Base-by-base conservation (phyloP, 306 rosid genomes). In the Cucurbita moschata region DNA sequence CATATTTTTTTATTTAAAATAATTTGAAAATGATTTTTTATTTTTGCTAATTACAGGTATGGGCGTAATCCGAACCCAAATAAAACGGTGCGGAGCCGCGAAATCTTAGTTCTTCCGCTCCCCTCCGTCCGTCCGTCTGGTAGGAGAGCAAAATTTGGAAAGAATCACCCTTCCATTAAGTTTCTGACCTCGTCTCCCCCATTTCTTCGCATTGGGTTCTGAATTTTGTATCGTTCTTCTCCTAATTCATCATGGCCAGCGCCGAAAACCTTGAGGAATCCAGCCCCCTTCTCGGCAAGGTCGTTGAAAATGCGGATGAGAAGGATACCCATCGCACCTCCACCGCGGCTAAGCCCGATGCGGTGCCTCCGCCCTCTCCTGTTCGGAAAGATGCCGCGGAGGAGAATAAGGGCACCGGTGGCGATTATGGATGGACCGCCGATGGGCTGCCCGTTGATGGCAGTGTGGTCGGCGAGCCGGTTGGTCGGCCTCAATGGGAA, bases 391-490 rank as follows among this genome's bases (percentile, higher is more conserved):
- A 79, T 53, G 71, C 70, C 10, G 71, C 78, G 2, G 55, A 80
- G 39, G 88, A 56, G 0, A 61, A 74, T 40, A 59, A 74, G 3
- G 76, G 56, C n/a, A 76, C 53, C 6, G 70, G 78, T 1, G 65
- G 67, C 72, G 83, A 74, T 62, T 74, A 53, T 60, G 90, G 75
- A 0, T 94, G 98, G 97, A 89, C 97, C 71, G 98, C 91, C 23
- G 83, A 94, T 74, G 96, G 98, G 6, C 75, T 82, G 18, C 97
- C 98, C 0, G 44, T 90, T 4, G 90, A 85, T 50, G 97, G 88
- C n/a, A 84, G 95, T 85, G 97, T 91, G 40, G 50, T 94, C 35
- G 98, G 98, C 72, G 89, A 94, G 86, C 95, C 98, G 43, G 83
- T 89, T 79, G 85, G 80, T 59, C 89, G 96, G 30, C 10, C 78